These are phyloP conservation scores for Xerocomellus intermedius DNA, from an alignment of 768 basidiomycete genomes.

Conservation along the genomic window DNA sequence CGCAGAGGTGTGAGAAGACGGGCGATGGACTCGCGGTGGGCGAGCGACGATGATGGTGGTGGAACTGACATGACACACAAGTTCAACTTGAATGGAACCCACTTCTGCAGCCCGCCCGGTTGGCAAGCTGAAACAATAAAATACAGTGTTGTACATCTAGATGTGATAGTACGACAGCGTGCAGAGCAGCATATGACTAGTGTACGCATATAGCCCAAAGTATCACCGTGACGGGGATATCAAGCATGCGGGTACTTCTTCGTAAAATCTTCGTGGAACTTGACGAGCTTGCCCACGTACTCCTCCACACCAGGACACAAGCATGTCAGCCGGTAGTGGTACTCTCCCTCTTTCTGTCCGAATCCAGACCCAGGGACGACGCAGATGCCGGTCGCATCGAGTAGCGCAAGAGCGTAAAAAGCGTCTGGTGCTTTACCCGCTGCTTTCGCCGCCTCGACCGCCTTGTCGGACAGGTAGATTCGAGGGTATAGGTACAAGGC, in stretches of 20 bases:
- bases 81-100: background rate
- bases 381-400: constrained; percentile 91
- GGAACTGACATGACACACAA: constrained; percentile 14
- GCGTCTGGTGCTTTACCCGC: constrained; percentile 82
- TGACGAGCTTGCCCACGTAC: constrained; percentile 82
- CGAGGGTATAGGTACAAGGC: constrained; percentile 93
- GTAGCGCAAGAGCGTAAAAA: constrained; percentile 79
- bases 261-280: constrained; percentile 64
- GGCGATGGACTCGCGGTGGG: constrained; percentile 54
- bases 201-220: background rate
- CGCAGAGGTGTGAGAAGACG: constrained; percentile 53
- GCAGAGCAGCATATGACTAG: background rate
- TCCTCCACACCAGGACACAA: constrained; percentile 93
- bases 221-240: background rate
- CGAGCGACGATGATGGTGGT: constrained; percentile 34
- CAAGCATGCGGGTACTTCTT: constrained; percentile 39
- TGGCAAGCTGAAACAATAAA: background rate
- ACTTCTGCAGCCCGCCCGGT: background rate
- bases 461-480: constrained; percentile 71
- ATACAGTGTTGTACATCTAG: constrained; percentile 1
- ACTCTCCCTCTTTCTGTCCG: constrained; percentile 87
- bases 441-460: constrained; percentile 66
- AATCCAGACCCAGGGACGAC: constrained; percentile 94
- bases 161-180: constrained; percentile 1
- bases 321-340: constrained; percentile 91